phyloP scores from a whole-genome alignment of 192 early-diverging fungal genomes.

The Podila epigama region DNA sequence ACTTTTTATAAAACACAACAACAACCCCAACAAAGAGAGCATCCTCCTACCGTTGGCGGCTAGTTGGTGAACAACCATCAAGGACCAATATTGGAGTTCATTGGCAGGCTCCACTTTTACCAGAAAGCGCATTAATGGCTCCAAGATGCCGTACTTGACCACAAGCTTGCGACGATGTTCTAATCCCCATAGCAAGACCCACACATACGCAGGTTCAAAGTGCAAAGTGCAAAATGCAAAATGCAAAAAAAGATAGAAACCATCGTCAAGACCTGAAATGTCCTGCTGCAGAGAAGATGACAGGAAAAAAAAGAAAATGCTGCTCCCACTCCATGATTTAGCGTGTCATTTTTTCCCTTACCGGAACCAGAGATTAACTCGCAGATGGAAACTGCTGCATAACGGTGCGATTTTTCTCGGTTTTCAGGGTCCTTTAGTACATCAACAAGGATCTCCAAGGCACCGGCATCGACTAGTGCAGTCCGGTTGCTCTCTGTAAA shows the following conservation, averaged over 20 bases:
- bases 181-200: conserved; percentile 16
- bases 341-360: conserved; percentile 11
- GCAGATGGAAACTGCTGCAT: conserved; percentile 75
- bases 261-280: too few relatives aligned
- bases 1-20: background rate
- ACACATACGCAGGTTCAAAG: too few relatives aligned
- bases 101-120: conserved; percentile 64
- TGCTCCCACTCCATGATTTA: too few relatives aligned
- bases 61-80: conserved; percentile 80
- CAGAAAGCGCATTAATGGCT: conserved; percentile 64
- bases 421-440: conserved; percentile 59
- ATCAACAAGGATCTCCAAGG: conserved; percentile 63
- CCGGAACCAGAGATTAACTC: conserved; percentile 68
- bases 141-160: conserved; percentile 67
- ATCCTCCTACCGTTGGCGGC: conserved; percentile 62
- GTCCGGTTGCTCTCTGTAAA: conserved; percentile 64
- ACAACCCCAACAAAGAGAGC: too few relatives aligned
- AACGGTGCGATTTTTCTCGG: conserved; percentile 63
- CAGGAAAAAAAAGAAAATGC: background rate
- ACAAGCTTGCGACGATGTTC: conserved; percentile 67
- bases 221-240: background rate
- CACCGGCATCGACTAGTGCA: conserved; percentile 64
- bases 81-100: conserved; percentile 82
- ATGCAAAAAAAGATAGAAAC: conserved; percentile 4
- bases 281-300: too few relatives aligned